A percentile compares a stretch with the other conserved stretches of the same genome.
Conservation (phyloP, 2,329 filamentous ascomycete genomes). For the Lachnellula hyalina region DNA sequence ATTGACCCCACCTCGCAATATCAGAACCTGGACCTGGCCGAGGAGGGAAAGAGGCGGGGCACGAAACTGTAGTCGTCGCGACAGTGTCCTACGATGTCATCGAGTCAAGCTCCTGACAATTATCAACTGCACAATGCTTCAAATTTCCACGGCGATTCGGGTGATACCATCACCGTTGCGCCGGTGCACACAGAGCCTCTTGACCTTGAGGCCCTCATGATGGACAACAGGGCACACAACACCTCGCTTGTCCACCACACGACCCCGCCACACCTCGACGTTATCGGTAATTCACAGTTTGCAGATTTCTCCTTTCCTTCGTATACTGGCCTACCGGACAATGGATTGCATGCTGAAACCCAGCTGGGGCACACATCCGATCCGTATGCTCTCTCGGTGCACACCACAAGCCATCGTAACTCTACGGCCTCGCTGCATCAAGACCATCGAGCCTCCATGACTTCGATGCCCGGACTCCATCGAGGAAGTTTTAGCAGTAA, state of each 20-base stretch:
- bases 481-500: constrained; percentile 22
- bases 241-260: constrained; percentile 12
- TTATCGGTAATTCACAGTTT: constrained; percentile 37
- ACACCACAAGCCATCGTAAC: constrained; percentile 19
- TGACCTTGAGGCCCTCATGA: constrained; percentile 28
- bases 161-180: constrained; percentile 10
- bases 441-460: constrained; percentile 21
- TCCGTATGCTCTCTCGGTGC: constrained; percentile 21
- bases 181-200: constrained; percentile 20
- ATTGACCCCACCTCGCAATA: not conserved
- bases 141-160: constrained; percentile 11
- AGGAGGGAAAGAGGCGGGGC: not conserved
- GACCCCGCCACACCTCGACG: constrained; percentile 24
- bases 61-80: not conserved
- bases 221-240: constrained; percentile 18
- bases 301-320: constrained; percentile 46
- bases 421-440: constrained; percentile 20
- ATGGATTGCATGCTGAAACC: constrained; percentile 32
- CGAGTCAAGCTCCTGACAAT: constrained; percentile 13
- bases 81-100: constrained; percentile 17
- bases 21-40: not conserved
- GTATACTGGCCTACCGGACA: constrained; percentile 41
- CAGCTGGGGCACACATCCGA: constrained; percentile 22
- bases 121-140: constrained; percentile 17
- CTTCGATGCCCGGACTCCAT: constrained; percentile 18